Evolutionary conservation across 1,284 basidiomycete species (phyloP), one percentile per base, ranked within the genome.

Genomic region (Leccinum insolens): DNA sequence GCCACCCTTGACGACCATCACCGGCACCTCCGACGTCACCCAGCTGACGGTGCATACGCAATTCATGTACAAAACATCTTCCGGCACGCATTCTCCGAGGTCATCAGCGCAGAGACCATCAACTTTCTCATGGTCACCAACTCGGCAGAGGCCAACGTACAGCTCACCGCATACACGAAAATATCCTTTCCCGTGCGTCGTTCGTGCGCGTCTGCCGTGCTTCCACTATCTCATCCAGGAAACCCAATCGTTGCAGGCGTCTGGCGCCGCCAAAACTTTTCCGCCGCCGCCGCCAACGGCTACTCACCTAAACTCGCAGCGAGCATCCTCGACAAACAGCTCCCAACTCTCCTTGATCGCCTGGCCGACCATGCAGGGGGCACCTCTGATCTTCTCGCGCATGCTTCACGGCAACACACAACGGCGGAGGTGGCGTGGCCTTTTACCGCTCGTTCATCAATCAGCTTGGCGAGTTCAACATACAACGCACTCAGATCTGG

Each of bases 191-290:
- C 37, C 87, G 93, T 92, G 72, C 76, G 91, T 25, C 55, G 25
- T 28, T 22, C 25, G 22, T 25, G 22, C 55, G 11, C 22, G 9
- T 20, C 25, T 5, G 37, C 63, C 62, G 22, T 63, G 55, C 65
- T 20, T 49, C 37, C 39, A 22, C 9, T 25, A 28, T 39, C 61
- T 4, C 22, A 17, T 25, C 14, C 71, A 93, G 91, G 91, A 62
- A 91, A 94, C 74, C 88, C 93, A 11, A 89, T 90, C 5, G 91
- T 94, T 15, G 93, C 93, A 2, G 86, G 87, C 61, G 92, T 94
- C 12, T 95, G 93, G 93, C 86, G 93, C 11, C 86, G 93, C 6
- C 93, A 94, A 76, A 94, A 93, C 3, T 92, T 94, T 79, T 89
- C 89, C 7, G 92, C 93, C 34, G 9, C 34, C 34, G 34, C 34